These are phyloP conservation scores for Fusarium bulbicola DNA, from an alignment of 2,329 filamentous ascomycete genomes.

Conservation along the genomic window DNA sequence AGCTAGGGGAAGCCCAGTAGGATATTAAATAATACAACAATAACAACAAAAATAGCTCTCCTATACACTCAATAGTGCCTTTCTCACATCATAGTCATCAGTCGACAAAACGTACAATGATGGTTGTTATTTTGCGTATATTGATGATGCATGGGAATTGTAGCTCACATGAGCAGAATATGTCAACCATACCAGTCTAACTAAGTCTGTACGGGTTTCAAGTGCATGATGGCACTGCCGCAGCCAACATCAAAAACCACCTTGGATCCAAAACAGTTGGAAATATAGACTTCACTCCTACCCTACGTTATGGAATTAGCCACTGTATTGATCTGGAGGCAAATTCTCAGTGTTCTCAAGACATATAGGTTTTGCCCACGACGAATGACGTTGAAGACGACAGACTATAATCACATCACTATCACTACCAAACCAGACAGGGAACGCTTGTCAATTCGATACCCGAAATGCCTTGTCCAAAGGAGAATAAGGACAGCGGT, in stretches of 20 bases:
- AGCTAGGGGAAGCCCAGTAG: no score
- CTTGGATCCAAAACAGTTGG: not conserved
- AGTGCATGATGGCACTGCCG: not conserved
- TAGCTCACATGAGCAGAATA: no score
- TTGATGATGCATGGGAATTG: no score
- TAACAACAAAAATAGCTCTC: not conserved
- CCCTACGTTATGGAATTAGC: not conserved
- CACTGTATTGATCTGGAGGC: not conserved
- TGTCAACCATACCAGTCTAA: not conserved
- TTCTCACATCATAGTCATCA: not conserved
- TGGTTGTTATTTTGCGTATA: not conserved
- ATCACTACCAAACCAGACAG: not conserved
- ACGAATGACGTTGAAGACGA: not conserved
- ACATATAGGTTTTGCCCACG: not conserved
- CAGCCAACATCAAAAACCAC: not conserved
- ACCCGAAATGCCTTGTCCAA: conserved; percentile 10
- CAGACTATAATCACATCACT: not conserved
- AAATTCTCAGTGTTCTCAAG: not conserved
- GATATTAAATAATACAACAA: no score
- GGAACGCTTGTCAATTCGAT: conserved; percentile 14
- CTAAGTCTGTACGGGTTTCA: no score
- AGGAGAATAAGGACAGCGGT: not conserved
- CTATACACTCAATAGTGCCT: not conserved
- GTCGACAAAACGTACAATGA: not conserved
- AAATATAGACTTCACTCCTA: not conserved